Evolutionary conservation across 106 monocot genomes (phyloP).

Genomic region (Narthecium ossifragum): DNA sequence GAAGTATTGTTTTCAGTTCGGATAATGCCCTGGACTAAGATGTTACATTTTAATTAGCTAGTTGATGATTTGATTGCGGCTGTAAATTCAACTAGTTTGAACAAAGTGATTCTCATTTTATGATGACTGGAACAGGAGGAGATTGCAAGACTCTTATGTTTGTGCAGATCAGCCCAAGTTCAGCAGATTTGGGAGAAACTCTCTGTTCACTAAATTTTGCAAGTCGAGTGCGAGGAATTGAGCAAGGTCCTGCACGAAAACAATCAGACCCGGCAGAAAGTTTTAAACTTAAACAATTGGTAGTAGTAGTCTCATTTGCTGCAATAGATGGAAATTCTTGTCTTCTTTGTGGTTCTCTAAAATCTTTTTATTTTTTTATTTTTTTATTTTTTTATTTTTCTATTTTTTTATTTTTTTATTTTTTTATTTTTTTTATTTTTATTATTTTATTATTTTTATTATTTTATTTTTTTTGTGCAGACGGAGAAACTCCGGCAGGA

Average conservation of each 20-base stretch:
- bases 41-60: too few species aligned
- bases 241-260: slow-evolving; percentile 72
- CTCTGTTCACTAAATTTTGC: slow-evolving; percentile 87
- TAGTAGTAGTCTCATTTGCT: slow-evolving; percentile 14
- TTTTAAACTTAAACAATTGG: slow-evolving; percentile 89
- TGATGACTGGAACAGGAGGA: slow-evolving; percentile 48
- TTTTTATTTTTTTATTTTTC: too few species aligned
- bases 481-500: slow-evolving; percentile 68
- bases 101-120: too few species aligned
- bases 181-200: slow-evolving; percentile 80
- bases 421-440: too few species aligned
- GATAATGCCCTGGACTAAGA: too few species aligned
- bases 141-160: slow-evolving; percentile 99
- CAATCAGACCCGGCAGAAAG: slow-evolving; percentile 70
- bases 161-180: slow-evolving; percentile 90
- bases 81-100: too few species aligned
- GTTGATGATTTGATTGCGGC: too few species aligned
- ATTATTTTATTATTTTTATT: too few species aligned
- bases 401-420: too few species aligned
- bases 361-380: too few species aligned
- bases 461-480: too few species aligned
- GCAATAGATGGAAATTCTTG: not conserved
- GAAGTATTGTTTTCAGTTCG: not conserved
- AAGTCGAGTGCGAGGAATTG: slow-evolving; percentile 74
- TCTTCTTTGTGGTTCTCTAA: not conserved